These are phyloP conservation scores for Streptanthus diversifolius DNA, from an alignment of 345 rosid genomes.

Conservation along the genomic window DNA sequence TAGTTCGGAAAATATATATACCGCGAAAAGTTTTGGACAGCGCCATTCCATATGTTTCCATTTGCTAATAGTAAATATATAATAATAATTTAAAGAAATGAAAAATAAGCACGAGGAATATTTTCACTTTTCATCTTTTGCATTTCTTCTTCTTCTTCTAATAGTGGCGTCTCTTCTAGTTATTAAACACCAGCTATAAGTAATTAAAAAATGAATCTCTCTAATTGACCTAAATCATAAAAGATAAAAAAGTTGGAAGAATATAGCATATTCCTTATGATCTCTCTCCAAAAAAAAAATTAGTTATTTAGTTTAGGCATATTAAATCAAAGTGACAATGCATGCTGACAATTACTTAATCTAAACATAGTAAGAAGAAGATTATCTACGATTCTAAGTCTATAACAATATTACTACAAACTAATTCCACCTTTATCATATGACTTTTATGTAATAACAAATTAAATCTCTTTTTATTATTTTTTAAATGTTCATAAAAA, in stretches of 20 bases:
- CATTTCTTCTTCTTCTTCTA: too few species aligned
- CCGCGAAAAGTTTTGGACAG: neutral
- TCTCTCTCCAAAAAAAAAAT: neutral
- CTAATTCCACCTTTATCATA: neutral
- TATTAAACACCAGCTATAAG: neutral
- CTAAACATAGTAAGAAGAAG: neutral
- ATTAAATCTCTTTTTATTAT: neutral
- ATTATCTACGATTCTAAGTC: neutral
- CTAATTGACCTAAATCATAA: neutral
- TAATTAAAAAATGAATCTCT: neutral
- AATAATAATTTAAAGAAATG: too few species aligned
- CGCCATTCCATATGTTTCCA: neutral
- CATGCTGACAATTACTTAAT: neutral
- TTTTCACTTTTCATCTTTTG: neutral
- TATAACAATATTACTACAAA: neutral
- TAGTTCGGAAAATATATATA: too few species aligned
- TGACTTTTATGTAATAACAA: neutral
- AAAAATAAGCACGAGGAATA: neutral
- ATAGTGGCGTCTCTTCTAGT: neutral
- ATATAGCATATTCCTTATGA: conserved; percentile 12
- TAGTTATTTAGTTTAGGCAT: neutral
- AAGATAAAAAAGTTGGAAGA: neutral
- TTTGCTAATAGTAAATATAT: neutral
- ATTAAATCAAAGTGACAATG: conserved; percentile 2
- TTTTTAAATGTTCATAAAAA: neutral